Evolutionary conservation across 176 grass and related monocot genomes (phyloP), one percentile per base, ranked within the genome.

Genomic region (Ampelocalamus luodianensis): DNA sequence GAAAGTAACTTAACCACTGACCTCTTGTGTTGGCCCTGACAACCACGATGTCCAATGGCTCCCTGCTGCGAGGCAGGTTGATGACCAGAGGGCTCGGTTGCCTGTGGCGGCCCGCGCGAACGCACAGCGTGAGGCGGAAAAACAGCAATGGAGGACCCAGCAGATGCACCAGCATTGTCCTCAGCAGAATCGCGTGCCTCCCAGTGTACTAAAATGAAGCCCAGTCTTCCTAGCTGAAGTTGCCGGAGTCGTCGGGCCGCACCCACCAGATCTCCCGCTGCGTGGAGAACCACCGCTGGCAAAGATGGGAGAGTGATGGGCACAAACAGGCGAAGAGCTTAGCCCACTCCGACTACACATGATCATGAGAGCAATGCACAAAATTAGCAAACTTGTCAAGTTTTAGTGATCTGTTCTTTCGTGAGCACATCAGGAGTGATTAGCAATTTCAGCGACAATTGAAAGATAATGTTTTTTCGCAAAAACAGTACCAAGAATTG

Each of bases 1-100:
- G 16, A 18, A 18, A 18, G 5, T 53, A 53, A 18, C 50, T 18
- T 53, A 53, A 53, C 22, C 29, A 63, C 55, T 70, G 66, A 72
- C 84, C 85, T 65, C 0, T 10, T 69, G 3, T 3, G 67, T 62
- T 22, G 54, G 11, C 17, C 7, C 14, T 7, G 5, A 53, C 16
- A 53, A 53, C 50, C 50, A 53, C 16, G 50, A 53, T 53, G 50
- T 53, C 46, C 29, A 79, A 55, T 13, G 65, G 65, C 65, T 85
- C 74, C 27, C 20, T 55, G 39, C 83, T 71, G 53, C 42, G 65
- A 46, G 83, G 83, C 65, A 86, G 54, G 83, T 86, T 11, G 24
- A 77, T 48, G 42, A 58, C 18, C 40, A 86, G 75, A 71, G 75
- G 83, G 13, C 49, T 71, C 10, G 43, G 27, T 40, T 48, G 40